phyloP scores from a whole-genome alignment of 495 filamentous ascomycete species.

The Copromyces sp. region DNA sequence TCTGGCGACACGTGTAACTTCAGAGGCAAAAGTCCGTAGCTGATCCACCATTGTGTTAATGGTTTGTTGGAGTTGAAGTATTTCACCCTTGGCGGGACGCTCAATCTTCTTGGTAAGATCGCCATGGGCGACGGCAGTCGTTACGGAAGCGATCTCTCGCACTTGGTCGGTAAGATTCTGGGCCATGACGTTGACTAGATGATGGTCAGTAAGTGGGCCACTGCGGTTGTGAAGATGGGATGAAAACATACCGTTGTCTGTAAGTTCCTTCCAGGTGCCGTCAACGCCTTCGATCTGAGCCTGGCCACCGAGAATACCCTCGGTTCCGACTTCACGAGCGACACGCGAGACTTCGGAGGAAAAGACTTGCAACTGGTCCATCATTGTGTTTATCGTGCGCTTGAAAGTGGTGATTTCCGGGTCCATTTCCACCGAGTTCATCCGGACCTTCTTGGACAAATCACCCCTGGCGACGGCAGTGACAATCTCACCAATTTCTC shows the following conservation, averaged over 20 bases:
- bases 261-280: constrained; percentile 97
- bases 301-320: constrained; percentile 94
- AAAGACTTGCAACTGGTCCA: constrained; percentile 96
- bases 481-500: constrained; percentile 95
- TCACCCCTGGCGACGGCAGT: constrained; percentile 93
- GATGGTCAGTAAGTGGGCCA: constrained; percentile 10
- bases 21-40: constrained; percentile 89
- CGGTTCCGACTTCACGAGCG: constrained; percentile 93
- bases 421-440: constrained; percentile 95
- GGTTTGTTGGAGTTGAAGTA: constrained; percentile 90
- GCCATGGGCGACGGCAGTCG: constrained; percentile 91
- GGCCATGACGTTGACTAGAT: constrained; percentile 91
- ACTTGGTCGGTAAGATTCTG: constrained; percentile 63
- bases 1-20: constrained; percentile 91
- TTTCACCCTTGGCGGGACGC: constrained; percentile 88
- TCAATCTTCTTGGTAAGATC: constrained; percentile 95
- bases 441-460: constrained; percentile 93
- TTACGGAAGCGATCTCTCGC: constrained; percentile 94
- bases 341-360: constrained; percentile 95
- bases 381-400: constrained; percentile 95
- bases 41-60: constrained; percentile 99
- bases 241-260: constrained; percentile 63
- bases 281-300: constrained; percentile 89
- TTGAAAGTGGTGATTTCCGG: constrained; percentile 99
- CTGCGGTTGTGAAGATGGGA: background rate